Conservation (phyloP, 78 protist species). For the Isochrysis galbana region DNA sequence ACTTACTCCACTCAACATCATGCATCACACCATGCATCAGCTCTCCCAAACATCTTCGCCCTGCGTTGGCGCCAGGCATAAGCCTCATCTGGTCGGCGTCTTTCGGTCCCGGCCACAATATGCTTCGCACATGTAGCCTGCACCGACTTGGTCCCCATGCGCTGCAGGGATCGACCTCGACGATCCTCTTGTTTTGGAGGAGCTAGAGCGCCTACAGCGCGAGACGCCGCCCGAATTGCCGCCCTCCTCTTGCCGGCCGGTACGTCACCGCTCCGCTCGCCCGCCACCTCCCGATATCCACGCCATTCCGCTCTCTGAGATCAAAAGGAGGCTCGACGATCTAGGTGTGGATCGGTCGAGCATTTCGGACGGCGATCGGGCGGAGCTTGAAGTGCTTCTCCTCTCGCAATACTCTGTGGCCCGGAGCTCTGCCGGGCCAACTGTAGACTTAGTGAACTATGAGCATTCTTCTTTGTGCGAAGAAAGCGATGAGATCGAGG, state of each 20-base stretch:
- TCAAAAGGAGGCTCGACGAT: neutral
- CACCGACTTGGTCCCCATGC: neutral
- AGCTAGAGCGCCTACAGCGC: neutral
- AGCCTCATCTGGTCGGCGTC: neutral
- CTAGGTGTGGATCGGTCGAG: neutral
- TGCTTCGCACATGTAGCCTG: neutral
- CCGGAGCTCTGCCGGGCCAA: too few relatives aligned
- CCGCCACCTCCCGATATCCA: neutral
- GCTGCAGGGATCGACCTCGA: neutral
- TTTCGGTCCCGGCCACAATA: neutral
- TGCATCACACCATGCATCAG: too few relatives aligned
- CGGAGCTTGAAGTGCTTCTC: neutral
- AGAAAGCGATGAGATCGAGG: too few relatives aligned
- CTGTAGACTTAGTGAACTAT: too few relatives aligned
- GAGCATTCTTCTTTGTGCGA: too few relatives aligned
- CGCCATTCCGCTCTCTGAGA: neutral
- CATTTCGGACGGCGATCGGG: neutral
- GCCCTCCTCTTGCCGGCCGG: neutral
- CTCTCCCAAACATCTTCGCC: too few relatives aligned
- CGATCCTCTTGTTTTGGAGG: neutral
- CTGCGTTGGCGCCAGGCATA: neutral
- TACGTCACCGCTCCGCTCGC: neutral
- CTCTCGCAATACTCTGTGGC: conserved; percentile 9
- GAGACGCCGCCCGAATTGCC: neutral
- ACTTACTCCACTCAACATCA: too few relatives aligned